Percentiles rank a stretch among this genome's conserved stretches.
Conservation (phyloP, 2,329 filamentous ascomycete species). For the Nannizzia gypsea region DNA sequence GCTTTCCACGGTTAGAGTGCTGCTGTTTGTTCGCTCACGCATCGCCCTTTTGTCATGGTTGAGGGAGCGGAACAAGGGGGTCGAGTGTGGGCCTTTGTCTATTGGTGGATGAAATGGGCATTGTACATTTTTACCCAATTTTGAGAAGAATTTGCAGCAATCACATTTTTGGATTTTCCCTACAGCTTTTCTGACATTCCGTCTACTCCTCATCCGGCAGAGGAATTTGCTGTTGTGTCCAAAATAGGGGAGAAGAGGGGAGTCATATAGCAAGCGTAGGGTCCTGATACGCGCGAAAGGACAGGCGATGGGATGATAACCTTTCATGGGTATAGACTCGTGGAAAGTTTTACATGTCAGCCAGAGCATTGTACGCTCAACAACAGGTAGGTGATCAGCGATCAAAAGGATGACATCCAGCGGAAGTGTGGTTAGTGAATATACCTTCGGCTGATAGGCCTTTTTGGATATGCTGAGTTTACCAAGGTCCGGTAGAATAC, state of each 20-base stretch:
- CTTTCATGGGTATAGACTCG: not conserved
- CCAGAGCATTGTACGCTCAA: conserved; percentile 18
- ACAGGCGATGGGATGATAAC: not conserved
- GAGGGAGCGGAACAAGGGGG: not conserved
- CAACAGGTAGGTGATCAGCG: conserved; percentile 13
- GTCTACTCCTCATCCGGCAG: not conserved
- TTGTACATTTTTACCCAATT: not conserved
- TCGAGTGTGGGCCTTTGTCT: not conserved
- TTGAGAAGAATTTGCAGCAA: not conserved
- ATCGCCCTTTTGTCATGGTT: too few relatives aligned
- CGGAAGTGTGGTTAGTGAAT: not conserved
- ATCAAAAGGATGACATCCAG: conserved; percentile 9
- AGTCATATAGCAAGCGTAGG: conserved; percentile 4
- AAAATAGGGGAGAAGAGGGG: conserved; percentile 5
- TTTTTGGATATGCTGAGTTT: not conserved
- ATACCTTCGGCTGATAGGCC: not conserved
- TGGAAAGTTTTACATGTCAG: conserved; percentile 15
- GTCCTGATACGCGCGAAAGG: not conserved
- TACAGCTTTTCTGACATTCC: not conserved
- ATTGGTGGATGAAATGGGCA: conserved; percentile 9
- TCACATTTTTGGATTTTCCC: not conserved
- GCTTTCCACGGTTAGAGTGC: not conserved
- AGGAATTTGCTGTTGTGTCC: not conserved
- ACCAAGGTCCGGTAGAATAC: not conserved
- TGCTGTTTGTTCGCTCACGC: not conserved